phyloP scores from a whole-genome alignment of 176 grass and related monocot genomes.

The Oryza meridionalis region DNA sequence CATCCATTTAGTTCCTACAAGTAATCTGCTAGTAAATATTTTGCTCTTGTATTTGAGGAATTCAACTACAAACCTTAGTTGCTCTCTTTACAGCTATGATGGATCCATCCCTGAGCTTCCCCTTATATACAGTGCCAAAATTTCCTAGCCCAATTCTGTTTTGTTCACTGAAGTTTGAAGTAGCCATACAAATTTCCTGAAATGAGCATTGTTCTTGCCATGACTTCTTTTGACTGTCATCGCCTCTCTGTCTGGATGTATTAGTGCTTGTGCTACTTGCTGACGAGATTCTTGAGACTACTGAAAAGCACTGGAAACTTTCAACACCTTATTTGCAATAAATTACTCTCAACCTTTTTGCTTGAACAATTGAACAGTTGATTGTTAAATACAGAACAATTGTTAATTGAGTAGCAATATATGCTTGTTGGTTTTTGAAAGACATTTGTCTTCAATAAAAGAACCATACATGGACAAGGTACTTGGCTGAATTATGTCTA shows the following conservation, averaged over 20 bases:
- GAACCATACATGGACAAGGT: not conserved
- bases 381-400: not conserved
- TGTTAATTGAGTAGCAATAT: constrained; percentile 1
- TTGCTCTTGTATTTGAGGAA: constrained; percentile 8
- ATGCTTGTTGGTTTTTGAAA: not conserved
- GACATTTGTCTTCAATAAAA: not conserved
- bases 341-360: constrained; percentile 21
- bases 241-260: constrained; percentile 41
- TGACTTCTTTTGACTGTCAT: constrained; percentile 38
- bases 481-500: not conserved
- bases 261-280: constrained; percentile 58
- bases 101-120: constrained; percentile 79
- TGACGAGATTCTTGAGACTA: constrained; percentile 78
- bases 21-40: constrained; percentile 31
- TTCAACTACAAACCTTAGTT: constrained; percentile 65
- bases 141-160: constrained; percentile 88
- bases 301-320: constrained; percentile 25
- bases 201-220: constrained; percentile 61
- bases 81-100: constrained; percentile 82
- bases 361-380: constrained; percentile 12
- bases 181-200: constrained; percentile 66
- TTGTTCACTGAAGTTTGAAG: constrained; percentile 75
- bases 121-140: constrained; percentile 84
- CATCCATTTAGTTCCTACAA: constrained; percentile 24
- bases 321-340: constrained; percentile 37